phyloP scores from a whole-genome alignment of 164 flowering plant genomes.

The Aristolochia contorta region DNA sequence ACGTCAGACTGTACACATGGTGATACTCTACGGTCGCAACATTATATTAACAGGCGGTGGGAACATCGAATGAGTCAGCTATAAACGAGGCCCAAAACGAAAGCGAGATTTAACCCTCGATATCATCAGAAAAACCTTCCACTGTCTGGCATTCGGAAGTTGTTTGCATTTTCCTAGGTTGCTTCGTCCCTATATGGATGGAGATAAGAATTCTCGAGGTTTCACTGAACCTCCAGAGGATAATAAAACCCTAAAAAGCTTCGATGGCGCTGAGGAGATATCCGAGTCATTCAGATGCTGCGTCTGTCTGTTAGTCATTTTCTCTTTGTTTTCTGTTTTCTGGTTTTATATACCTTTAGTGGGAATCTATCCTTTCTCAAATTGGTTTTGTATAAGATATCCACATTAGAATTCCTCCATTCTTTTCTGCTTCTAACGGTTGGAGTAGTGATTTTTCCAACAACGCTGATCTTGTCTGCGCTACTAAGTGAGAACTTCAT shows the following conservation, averaged over 20 bases:
- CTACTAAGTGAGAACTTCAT: too few relatives aligned
- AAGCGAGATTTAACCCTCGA: not conserved
- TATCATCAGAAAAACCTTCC: not conserved
- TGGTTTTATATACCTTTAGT: not conserved
- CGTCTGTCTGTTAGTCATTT: slow-evolving; percentile 45
- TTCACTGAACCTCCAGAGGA: not conserved
- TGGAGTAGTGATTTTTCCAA: not conserved
- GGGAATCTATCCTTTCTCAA: not conserved
- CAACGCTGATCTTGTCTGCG: too few relatives aligned
- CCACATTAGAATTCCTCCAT: not conserved
- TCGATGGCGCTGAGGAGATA: slow-evolving; percentile 20
- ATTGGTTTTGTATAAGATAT: not conserved
- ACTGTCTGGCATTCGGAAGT: not conserved
- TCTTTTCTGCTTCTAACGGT: not conserved
- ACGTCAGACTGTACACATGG: too few relatives aligned
- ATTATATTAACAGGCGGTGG: too few relatives aligned
- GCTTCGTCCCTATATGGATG: not conserved
- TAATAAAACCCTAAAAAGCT: slow-evolving; percentile 3
- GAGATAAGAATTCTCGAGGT: not conserved
- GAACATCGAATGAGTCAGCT: too few relatives aligned
- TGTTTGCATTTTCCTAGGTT: not conserved
- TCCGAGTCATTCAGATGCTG: slow-evolving; percentile 41
- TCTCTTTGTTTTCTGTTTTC: not conserved
- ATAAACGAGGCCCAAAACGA: too few relatives aligned
- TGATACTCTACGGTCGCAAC: too few relatives aligned